These are phyloP conservation scores for Lantana camara DNA, from an alignment of 257 asterid species.

Conservation along the genomic window DNA sequence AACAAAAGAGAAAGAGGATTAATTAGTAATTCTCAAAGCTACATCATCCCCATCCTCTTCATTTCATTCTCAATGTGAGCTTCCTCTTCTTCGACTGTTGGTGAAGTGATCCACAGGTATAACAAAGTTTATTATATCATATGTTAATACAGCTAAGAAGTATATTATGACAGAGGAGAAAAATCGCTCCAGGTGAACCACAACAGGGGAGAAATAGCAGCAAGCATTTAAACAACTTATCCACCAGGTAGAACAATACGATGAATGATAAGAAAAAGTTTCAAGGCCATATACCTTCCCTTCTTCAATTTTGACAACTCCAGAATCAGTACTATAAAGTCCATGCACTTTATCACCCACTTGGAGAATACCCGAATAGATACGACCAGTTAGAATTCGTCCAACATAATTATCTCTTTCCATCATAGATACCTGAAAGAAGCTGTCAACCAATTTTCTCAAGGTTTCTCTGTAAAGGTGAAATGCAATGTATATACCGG, in stretches of 20 bases:
- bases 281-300: conserved; percentile 71
- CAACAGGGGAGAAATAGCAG: not conserved
- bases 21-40: not conserved
- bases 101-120: not conserved
- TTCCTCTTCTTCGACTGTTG: not conserved
- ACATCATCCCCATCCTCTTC: not conserved
- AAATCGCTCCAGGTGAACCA: not conserved
- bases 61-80: not conserved
- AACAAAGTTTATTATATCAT: not conserved
- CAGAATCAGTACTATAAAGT: conserved; percentile 69
- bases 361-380: conserved; percentile 74
- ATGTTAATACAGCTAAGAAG: not conserved
- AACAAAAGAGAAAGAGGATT: not conserved
- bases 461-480: conserved; percentile 32
- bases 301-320: conserved; percentile 82
- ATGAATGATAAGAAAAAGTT: conserved; percentile 6
- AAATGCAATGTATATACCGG: conserved; percentile 22
- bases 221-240: too few relatives aligned
- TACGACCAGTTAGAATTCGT: conserved; percentile 92
- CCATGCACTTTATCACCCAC: conserved; percentile 97
- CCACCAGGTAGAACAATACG: not conserved
- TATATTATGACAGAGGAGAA: not conserved
- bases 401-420: conserved; percentile 95
- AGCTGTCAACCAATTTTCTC: conserved; percentile 57
- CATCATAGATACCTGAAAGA: conserved; percentile 98